Evolutionary conservation across 2,329 filamentous ascomycete genomes (phyloP).

Genomic region (Dryadomyces sulphureus): DNA sequence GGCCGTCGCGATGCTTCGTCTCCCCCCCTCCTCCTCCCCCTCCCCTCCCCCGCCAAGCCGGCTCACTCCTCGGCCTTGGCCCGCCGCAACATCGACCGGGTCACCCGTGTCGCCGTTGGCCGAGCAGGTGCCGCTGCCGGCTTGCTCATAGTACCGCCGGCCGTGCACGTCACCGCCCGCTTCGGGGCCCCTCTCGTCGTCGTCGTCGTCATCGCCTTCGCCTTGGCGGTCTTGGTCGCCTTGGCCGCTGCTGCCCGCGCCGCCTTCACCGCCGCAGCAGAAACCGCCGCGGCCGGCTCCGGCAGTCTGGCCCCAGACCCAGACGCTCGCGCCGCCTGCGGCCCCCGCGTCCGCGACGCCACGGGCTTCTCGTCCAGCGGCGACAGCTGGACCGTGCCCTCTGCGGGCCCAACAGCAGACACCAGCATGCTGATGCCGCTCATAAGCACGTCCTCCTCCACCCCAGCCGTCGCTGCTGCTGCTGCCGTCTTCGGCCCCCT

Average conservation of each 20-base stretch:
- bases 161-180: not conserved
- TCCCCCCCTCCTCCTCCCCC: too few relatives aligned
- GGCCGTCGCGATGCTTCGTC: too few relatives aligned
- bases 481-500: not conserved
- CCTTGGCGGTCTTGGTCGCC: too few relatives aligned
- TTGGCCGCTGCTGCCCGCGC: not conserved
- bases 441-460: too few relatives aligned
- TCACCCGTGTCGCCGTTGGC: slow-evolving; percentile 5
- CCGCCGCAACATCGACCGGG: too few relatives aligned
- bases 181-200: not conserved
- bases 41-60: slow-evolving; percentile 9
- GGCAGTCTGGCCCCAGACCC: slow-evolving; percentile 10
- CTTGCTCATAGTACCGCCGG: not conserved
- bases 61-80: slow-evolving; percentile 7
- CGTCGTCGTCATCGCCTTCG: not conserved
- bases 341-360: slow-evolving; percentile 5
- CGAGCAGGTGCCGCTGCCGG: not conserved
- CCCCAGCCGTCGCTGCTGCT: not conserved
- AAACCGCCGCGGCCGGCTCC: slow-evolving; percentile 9
- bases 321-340: slow-evolving; percentile 4
- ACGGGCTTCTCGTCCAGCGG: slow-evolving; percentile 4
- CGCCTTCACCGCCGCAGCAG: slow-evolving; percentile 3
- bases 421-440: not conserved
- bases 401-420: not conserved
- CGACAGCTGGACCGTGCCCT: not conserved